Evolutionary conservation across 2,329 filamentous ascomycete genomes (phyloP).

Genomic region (Dendrostoma leiphaemia): DNA sequence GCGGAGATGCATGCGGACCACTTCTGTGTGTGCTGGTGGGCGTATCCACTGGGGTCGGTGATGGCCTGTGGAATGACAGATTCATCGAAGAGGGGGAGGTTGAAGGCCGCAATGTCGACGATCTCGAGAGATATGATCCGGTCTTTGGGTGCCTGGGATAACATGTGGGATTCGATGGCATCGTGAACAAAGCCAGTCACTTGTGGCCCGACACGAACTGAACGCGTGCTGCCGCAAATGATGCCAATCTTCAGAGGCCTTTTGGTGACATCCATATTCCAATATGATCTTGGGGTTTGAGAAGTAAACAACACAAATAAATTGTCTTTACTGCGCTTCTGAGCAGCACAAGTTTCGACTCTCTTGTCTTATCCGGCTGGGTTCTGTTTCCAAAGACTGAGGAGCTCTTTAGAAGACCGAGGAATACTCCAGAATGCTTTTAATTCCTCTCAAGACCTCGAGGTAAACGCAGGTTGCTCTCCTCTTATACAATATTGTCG

Average conservation of each 20-base stretch:
- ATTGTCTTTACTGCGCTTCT: too few relatives aligned
- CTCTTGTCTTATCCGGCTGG: too few relatives aligned
- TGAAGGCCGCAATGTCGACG: constrained; percentile 30
- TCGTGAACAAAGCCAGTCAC: constrained; percentile 21
- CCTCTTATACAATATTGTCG: too few relatives aligned
- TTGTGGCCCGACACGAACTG: constrained; percentile 24
- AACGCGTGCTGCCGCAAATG: constrained; percentile 26
- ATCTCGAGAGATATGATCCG: constrained; percentile 8
- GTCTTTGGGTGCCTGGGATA: neutral
- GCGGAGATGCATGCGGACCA: constrained; percentile 31
- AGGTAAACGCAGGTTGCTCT: too few relatives aligned
- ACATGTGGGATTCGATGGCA: constrained; percentile 19
- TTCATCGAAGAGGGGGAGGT: constrained; percentile 37
- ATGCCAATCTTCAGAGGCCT: constrained; percentile 23
- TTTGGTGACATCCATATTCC: neutral
- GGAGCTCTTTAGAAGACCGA: too few relatives aligned
- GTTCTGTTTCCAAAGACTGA: too few relatives aligned
- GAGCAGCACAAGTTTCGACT: too few relatives aligned
- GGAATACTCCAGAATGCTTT: too few relatives aligned
- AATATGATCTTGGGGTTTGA: too few relatives aligned
- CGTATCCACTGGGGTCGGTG: constrained; percentile 27
- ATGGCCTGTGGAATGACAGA: constrained; percentile 29
- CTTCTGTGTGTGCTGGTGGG: constrained; percentile 31
- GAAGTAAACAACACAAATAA: too few relatives aligned
- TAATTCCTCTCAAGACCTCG: too few relatives aligned